Evolutionary conservation across 2,329 filamentous ascomycete genomes (phyloP), one percentile per base, ranked within the genome.

Genomic region (Neoarthrinium moseri): DNA sequence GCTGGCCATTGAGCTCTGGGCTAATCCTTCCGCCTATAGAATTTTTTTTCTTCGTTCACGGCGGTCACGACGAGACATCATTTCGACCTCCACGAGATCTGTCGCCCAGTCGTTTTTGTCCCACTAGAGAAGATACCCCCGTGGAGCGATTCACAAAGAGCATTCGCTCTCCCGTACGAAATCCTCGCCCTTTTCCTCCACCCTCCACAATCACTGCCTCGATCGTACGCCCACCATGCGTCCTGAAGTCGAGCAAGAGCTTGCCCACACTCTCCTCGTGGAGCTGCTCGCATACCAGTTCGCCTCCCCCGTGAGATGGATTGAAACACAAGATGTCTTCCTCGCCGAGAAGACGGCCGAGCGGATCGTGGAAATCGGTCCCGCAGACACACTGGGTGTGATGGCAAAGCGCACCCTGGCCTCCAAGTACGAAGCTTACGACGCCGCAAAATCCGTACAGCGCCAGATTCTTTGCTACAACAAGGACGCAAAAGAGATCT

Each of bases 211-310:
- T 40, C 39, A 52, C 43, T 36, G 46, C 46, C 43, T 50, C 45
- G 47, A 42, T 41, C 18, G 8, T 21, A n/a, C 33, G 52, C 46
- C 47, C 57, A 41, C 46, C 62, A 97, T 97, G 92, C 89, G 89
- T 78, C 94, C 94, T 70, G 94, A 99, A 83, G 80, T 97, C 71
- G 92, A 99, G 84, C 94, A 99, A 75, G 94, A 99, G 79, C 89
- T 99, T 71, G 88, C 94, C 65, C 92, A 99, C 73, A 97, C 92
- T 58, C 83, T 99, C 72, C 88, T 99, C 67, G 89, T 99, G 56
- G 94, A 99, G 84, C 89, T 99, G 55, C 84, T 99, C 59, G 94
- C 94, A 77, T 99, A 97, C 73, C 94, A 99, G 69, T 99, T 99
- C 71, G 94, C 94, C 61, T 97, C 92, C 45, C 94, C 94, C 41